Base-by-base conservation (phyloP, 2,329 filamentous ascomycete genomes). In the Triangularia setosa region DNA sequence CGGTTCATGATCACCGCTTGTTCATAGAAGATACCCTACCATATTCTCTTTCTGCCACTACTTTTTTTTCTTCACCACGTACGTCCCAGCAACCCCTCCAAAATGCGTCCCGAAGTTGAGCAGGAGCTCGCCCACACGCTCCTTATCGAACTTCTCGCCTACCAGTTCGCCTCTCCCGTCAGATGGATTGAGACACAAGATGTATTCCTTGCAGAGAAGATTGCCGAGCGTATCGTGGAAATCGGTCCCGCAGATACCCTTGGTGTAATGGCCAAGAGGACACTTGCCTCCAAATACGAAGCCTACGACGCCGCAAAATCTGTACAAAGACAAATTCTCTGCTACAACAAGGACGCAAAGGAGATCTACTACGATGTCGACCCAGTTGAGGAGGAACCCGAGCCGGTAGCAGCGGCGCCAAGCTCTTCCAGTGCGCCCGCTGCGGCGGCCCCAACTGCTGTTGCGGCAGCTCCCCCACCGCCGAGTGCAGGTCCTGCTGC, bases 111-210 rank as follows among this genome's bases (percentile, higher is more conserved):
- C 79, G 95, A 99, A 87, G 85, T 98, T 79, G 94, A 99, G 88
- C 95, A 99, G 82, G 95, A 99, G 84, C 91, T 99, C 79, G 91
- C 95, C 76, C 94, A 99, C 81, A 98, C 94, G 72, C 87, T 99
- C 80, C 91, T 99, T 77, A 92, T 99, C 71, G 95, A 99, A 88
- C 91, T 99, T 69, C 88, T 99, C 72, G 95, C 95, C 83, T 99
- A 98, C 81, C 95, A 99, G 78, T 99, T 99, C 79, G 95, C 95
- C 73, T 98, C 94, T 62, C 95, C 95, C 59, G 95, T 99, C 73
- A 90, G 95, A 88, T 99, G 95, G 95, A 99, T 99, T 79, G 95
- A 99, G 82, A 99, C 95, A 62, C 95, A 99, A 81, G 95, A 99
- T 94, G 95, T 99, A 73, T 95, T 99, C 75, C 90, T 99, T 72